These are phyloP conservation scores for Aspergillus cejpii DNA, from an alignment of 2,329 filamentous ascomycete species.

Conservation along the genomic window DNA sequence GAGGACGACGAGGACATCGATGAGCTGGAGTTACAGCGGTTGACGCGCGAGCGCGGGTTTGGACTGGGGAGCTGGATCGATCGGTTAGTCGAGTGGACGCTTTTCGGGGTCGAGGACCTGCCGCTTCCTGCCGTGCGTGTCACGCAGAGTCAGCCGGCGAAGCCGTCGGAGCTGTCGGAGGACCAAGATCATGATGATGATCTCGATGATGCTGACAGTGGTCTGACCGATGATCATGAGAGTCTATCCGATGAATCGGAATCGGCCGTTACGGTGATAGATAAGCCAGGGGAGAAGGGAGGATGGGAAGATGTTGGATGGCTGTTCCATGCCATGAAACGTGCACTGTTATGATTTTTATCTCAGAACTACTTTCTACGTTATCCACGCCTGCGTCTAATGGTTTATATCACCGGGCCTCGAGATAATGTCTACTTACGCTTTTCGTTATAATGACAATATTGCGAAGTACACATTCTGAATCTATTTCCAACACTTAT, in stretches of 20 bases:
- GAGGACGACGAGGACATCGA: constrained; percentile 36
- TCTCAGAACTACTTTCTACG: neutral
- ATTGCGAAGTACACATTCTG: too few relatives aligned
- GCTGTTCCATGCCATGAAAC: constrained; percentile 49
- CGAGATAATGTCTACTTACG: constrained; percentile 3
- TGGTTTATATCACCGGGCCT: too few relatives aligned
- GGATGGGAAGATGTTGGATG: constrained; percentile 56
- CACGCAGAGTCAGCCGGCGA: neutral
- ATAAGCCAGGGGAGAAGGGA: constrained; percentile 37
- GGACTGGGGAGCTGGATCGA: constrained; percentile 54
- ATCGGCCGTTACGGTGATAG: constrained; percentile 23
- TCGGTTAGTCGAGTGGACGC: constrained; percentile 50
- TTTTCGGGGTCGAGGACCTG: constrained; percentile 49
- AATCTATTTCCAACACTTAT: too few relatives aligned
- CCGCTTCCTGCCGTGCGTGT: constrained; percentile 12
- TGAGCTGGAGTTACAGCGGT: constrained; percentile 48
- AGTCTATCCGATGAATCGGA: constrained; percentile 25
- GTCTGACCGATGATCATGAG: constrained; percentile 25
- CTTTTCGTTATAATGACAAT: neutral
- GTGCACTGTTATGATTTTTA: constrained; percentile 24
- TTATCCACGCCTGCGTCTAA: too few relatives aligned
- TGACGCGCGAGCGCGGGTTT: constrained; percentile 48
- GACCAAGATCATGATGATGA: too few relatives aligned
- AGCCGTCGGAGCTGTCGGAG: neutral
- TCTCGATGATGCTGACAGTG: too few relatives aligned